These are phyloP conservation scores for Pleomassaria siparia DNA, from an alignment of 2,329 filamentous ascomycete genomes.

Conservation along the genomic window DNA sequence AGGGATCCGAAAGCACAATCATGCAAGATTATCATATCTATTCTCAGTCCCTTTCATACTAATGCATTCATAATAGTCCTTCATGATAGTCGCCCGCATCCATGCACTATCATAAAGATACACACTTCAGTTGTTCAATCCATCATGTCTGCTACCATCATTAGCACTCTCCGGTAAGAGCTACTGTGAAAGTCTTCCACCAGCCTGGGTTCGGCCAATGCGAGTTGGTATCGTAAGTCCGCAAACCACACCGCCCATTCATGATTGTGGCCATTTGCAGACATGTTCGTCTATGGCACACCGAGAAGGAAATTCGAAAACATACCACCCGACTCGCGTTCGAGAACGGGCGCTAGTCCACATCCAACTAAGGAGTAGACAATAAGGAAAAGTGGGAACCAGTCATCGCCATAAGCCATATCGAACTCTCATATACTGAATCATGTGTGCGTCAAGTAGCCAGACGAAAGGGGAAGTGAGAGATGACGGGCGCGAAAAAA, in stretches of 20 bases:
- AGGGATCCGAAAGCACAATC: too few species aligned
- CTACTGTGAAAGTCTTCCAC: background rate
- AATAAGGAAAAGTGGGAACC: slow-evolving; percentile 16
- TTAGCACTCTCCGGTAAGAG: background rate
- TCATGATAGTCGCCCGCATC: background rate
- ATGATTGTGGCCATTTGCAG: slow-evolving; percentile 25
- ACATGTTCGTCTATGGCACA: slow-evolving; percentile 39
- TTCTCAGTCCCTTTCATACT: background rate
- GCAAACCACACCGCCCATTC: slow-evolving; percentile 12
- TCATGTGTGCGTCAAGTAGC: slow-evolving; percentile 4
- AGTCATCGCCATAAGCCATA: slow-evolving; percentile 21
- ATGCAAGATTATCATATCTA: slow-evolving; percentile 2
- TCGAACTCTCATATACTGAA: slow-evolving; percentile 4
- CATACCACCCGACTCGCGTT: slow-evolving; percentile 3
- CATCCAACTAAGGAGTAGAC: slow-evolving; percentile 36
- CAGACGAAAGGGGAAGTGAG: slow-evolving; percentile 3
- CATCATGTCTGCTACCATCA: slow-evolving; percentile 1
- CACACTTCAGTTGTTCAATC: background rate
- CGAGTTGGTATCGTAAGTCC: slow-evolving; percentile 4
- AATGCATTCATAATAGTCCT: background rate
- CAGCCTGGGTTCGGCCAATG: background rate
- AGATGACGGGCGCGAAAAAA: slow-evolving; percentile 12
- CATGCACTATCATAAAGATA: background rate
- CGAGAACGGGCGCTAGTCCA: slow-evolving; percentile 17
- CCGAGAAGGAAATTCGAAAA: slow-evolving; percentile 15